A percentile compares a stretch with the other conserved stretches of the same genome.
These are phyloP conservation scores for Aspergillus carlsbadensis DNA, from an alignment of 495 filamentous ascomycete species.

Conservation along the genomic window DNA sequence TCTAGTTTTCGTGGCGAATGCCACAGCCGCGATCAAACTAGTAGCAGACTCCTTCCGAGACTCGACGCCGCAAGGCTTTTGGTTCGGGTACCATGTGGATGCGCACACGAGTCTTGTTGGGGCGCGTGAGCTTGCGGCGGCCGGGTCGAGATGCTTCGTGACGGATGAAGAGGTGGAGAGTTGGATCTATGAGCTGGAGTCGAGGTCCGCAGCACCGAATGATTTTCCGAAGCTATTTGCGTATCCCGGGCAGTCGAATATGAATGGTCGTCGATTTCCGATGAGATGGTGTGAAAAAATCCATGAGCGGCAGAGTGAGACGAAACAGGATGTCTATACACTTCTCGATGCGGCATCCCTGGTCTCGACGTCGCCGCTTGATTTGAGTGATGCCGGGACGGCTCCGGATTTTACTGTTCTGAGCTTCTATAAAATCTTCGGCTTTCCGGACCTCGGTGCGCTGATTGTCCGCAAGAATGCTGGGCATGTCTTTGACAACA, in stretches of 20 bases:
- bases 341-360: constrained; percentile 90
- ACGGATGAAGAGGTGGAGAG: constrained; percentile 63
- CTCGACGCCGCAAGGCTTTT: constrained; percentile 60
- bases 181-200: constrained; percentile 54
- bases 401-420: constrained; percentile 87
- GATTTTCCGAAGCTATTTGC: constrained; percentile 60
- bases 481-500: constrained; percentile 57
- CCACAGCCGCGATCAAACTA: constrained; percentile 87
- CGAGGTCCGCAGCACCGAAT: constrained; percentile 8
- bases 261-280: constrained; percentile 81
- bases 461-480: constrained; percentile 77
- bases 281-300: constrained; percentile 63
- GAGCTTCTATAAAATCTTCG: constrained; percentile 97
- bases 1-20: constrained; percentile 87
- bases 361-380: constrained; percentile 72
- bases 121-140: constrained; percentile 66
- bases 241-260: constrained; percentile 89
- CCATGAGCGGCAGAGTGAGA: constrained; percentile 29
- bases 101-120: constrained; percentile 89
- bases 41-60: constrained; percentile 73
- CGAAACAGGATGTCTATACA: constrained; percentile 51
- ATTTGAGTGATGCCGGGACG: constrained; percentile 57
- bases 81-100: constrained; percentile 81
- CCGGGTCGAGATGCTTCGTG: constrained; percentile 63
- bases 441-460: constrained; percentile 88